Base-by-base conservation (phyloP, 768 basidiomycete genomes). In the Lentinus brumalis region DNA sequence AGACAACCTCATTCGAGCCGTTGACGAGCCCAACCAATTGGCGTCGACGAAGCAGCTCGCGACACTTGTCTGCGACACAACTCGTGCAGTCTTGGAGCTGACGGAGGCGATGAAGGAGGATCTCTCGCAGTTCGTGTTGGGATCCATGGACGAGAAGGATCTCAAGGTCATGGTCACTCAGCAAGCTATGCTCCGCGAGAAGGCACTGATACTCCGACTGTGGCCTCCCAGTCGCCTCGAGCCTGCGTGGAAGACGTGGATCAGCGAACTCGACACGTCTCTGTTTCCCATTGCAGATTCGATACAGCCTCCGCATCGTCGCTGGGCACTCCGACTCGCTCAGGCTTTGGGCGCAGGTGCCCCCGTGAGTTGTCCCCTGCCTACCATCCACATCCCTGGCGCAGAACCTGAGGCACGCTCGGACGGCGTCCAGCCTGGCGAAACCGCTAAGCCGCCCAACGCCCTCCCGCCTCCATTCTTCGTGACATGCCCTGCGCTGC, bases 51-150 rank as follows among this genome's bases (percentile, higher is more conserved):
- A 42, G 7, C 64, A 70, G 10, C 76, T 87, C 5, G 83, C 88
- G 8, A 66, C 69, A 39, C 71, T 83, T 1, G 73, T 87, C n/a
- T 67, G 81, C 2, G 77, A 82, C 44, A 80, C 78, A 5, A 67
- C 81, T 32, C 83, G 76, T 61, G 74, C 75, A 3, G 79, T 85
- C 46, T 66, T 91, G 6, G 69, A 74, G 14, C 74, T 91, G 14
- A 73, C 83, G 0, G 84, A 87, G 44, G 71, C 76, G n/a, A 88
- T 92, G 86, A 88, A 85, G 69, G 75, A 81, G 31, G 90, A 91
- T 66, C 77, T 91, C 39, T 86, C 85, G 11, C 79, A 85, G 57
- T 84, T 87, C 50, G 76, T 88, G 11, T 69, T 90, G 1, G 88
- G 87, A 18, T 77, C 77, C 40, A 87, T 91, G 86, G 78, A 82